Percentiles rank a stretch among this genome's conserved stretches.
phyloP scores from a whole-genome alignment of 306 rosid genomes.

The Geum urbanum region DNA sequence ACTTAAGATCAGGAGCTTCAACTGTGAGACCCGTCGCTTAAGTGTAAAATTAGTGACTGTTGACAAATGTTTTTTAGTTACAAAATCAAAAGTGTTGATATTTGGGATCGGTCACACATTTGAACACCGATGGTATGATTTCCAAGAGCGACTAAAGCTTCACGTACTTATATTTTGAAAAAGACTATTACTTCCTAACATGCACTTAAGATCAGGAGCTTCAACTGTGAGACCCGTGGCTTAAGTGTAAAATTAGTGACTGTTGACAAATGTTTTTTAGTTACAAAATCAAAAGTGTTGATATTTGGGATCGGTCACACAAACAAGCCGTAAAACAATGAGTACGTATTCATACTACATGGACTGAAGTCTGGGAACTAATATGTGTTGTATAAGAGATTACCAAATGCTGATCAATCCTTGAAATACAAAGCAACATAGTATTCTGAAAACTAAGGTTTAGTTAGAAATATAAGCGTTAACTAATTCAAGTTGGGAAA shows the following conservation, averaged over 20 bases:
- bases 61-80: neutral
- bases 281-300: neutral
- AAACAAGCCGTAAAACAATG: neutral
- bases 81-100: neutral
- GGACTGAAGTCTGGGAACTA: neutral
- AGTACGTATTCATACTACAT: too few species aligned
- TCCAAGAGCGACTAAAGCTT: neutral
- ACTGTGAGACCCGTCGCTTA: neutral
- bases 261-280: neutral
- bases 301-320: neutral
- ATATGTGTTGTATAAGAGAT: neutral
- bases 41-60: neutral
- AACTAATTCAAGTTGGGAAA: slow-evolving; percentile 55
- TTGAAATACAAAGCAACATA: neutral
- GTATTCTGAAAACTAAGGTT: neutral
- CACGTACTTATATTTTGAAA: neutral
- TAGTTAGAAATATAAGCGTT: slow-evolving; percentile 43
- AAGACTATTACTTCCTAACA: neutral
- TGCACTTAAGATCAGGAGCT: neutral
- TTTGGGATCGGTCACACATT: neutral
- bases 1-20: neutral
- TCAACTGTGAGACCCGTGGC: neutral
- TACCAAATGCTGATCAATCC: slow-evolving; percentile 8
- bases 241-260: neutral
- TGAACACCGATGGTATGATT: neutral